Percentiles rank a stretch among this genome's conserved stretches.
These are phyloP conservation scores for Eutypella sp. DNA, from an alignment of 2,329 filamentous ascomycete species.

Conservation along the genomic window DNA sequence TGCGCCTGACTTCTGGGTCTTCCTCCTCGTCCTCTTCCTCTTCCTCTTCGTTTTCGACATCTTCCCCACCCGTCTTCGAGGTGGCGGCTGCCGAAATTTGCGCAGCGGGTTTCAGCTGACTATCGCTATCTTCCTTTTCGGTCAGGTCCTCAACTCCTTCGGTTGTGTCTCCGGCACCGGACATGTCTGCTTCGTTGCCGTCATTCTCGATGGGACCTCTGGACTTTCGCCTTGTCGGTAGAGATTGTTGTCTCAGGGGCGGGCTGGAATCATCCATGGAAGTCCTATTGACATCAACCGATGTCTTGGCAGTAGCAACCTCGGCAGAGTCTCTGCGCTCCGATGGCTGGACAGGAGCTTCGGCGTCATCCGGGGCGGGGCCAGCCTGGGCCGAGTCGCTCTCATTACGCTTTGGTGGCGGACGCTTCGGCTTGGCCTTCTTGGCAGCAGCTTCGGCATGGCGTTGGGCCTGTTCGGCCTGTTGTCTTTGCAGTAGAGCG, in stretches of 20 bases:
- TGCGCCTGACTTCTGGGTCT: conserved; percentile 79
- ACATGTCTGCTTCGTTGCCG: conserved; percentile 62
- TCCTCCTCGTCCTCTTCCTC: conserved; percentile 81
- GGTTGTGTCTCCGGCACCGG: conserved; percentile 58
- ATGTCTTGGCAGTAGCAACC: conserved; percentile 40
- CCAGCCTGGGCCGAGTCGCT: conserved; percentile 33
- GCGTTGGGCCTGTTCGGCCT: conserved; percentile 80
- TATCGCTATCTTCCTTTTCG: conserved; percentile 72
- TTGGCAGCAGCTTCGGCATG: conserved; percentile 73
- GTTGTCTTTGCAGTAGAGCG: conserved; percentile 87
- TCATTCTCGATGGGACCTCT: conserved; percentile 45
- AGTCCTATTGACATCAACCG: conserved; percentile 46
- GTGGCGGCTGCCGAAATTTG: conserved; percentile 35
- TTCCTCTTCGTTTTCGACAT: conserved; percentile 57
- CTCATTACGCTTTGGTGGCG: conserved; percentile 60
- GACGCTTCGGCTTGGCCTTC: conserved; percentile 83
- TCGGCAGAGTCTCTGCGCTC: conserved; percentile 48
- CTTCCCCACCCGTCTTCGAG: conserved; percentile 37
- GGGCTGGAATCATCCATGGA: conserved; percentile 47
- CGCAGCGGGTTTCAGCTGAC: conserved; percentile 39
- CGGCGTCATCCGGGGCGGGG: conserved; percentile 30
- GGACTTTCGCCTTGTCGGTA: conserved; percentile 47
- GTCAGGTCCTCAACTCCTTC: conserved; percentile 57
- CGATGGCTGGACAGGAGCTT: conserved; percentile 27
- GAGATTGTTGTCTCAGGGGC: conserved; percentile 33